Base-by-base conservation (phyloP, 2,329 filamentous ascomycete species). In the Didymella lethalis region DNA sequence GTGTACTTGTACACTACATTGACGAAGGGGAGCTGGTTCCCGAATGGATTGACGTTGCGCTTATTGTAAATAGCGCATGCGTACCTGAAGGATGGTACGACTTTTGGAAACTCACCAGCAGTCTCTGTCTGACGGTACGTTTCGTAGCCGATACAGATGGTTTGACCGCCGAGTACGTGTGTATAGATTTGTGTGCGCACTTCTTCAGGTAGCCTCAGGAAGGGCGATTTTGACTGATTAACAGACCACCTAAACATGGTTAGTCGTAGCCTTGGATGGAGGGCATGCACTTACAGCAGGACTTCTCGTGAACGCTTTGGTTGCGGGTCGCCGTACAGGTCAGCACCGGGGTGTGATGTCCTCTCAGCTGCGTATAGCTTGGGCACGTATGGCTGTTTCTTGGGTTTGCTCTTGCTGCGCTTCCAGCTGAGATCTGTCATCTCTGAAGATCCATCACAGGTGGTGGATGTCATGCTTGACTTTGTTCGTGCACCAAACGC, bases 161-260 rank as follows among this genome's bases (percentile, higher is more conserved):
- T 71, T 11, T 68, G 66, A 5, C 69, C 68, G 0, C 71, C 68
- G 18, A 71, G 59, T 1, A 47, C 51, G 29, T 65, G 66, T 5
- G 57, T 57, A 38, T 69, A 74, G 34, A 75, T 72, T 12, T 23
- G 46, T 7, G 53, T 52, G 8, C 69, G 67, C 7, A 74, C 58
- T 20, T 68, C 62, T 4, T 45, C 44, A 6, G 72, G 71, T 3
- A 75, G 65, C 14, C 63, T 62, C 16, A 75, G 49, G 2, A 75
- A 63, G 7, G 58, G 64, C 11, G 71, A 73, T 3, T 61, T 56
- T 18, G 38, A 48, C 43, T 72, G 72, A 29, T 75, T 75, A 7
- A 26, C 29, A 0, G 50, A 50, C 69, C 71, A 75, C 25, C 69
- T 72, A 29, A 2, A 11, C 23, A 23, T 18, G 12, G 36, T 53